Percentiles rank a stretch among this genome's conserved stretches.
These are phyloP conservation scores for Phenoliferia sp. DNA, from an alignment of 1,284 basidiomycete species.

Conservation along the genomic window DNA sequence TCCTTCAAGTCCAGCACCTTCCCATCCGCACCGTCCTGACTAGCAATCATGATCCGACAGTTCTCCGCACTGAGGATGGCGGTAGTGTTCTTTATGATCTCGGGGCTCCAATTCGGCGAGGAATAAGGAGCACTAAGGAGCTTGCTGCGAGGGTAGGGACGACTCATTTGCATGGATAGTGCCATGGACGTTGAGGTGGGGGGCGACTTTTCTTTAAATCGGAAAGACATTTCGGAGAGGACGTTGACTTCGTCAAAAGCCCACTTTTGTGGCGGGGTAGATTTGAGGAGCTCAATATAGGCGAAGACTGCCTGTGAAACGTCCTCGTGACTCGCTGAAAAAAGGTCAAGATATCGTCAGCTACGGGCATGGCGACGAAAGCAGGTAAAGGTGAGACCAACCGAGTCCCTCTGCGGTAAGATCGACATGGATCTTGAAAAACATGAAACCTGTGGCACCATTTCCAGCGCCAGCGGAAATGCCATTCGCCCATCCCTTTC, in stretches of 20 bases:
- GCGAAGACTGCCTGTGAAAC: conserved; percentile 74
- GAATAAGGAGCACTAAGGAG: conserved; percentile 70
- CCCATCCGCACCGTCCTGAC: conserved; percentile 53
- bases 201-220: conserved; percentile 77
- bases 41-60: conserved; percentile 72
- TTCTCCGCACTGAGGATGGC: conserved; percentile 49
- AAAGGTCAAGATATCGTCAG: background rate
- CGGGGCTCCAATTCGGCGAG: conserved; percentile 70
- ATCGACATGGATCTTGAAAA: conserved; percentile 79
- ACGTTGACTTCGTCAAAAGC: conserved; percentile 74
- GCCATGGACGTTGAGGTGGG: conserved; percentile 77
- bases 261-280: conserved; percentile 61
- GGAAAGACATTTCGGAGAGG: conserved; percentile 73
- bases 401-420: conserved; percentile 79
- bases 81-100: conserved; percentile 52
- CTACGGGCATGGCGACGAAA: background rate
- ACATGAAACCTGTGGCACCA: conserved; percentile 72
- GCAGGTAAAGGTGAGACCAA: conserved; percentile 7
- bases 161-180: conserved; percentile 69
- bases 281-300: conserved; percentile 77
- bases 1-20: conserved; percentile 65
- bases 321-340: conserved; percentile 66
- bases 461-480: conserved; percentile 70
- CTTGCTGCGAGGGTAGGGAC: conserved; percentile 74
- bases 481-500: conserved; percentile 82